Evolutionary conservation across 495 filamentous ascomycete genomes (phyloP).

Genomic region (Podospora comata): DNA sequence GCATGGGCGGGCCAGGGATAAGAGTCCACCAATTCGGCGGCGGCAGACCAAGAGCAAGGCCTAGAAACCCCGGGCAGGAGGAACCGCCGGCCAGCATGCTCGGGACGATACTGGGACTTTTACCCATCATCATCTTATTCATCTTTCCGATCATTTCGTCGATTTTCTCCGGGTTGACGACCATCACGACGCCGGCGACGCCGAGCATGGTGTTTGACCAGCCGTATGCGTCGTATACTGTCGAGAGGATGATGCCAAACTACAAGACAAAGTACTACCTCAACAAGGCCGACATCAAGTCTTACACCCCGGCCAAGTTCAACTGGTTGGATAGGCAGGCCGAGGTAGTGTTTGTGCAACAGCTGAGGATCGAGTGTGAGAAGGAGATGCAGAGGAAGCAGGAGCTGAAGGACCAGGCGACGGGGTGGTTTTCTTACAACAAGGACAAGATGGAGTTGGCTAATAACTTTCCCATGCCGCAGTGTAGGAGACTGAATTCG

Average conservation of each 20-base stretch:
- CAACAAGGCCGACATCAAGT: slow-evolving; percentile 70
- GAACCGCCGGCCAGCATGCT: slow-evolving; percentile 43
- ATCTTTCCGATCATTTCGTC: slow-evolving; percentile 81
- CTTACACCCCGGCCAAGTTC: slow-evolving; percentile 63
- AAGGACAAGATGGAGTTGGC: slow-evolving; percentile 64
- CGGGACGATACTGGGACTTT: slow-evolving; percentile 60
- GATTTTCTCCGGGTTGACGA: slow-evolving; percentile 58
- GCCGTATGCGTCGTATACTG: slow-evolving; percentile 64
- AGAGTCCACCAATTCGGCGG: slow-evolving; percentile 87
- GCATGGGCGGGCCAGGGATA: slow-evolving; percentile 77
- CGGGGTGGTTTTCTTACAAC: slow-evolving; percentile 86
- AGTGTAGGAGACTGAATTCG: slow-evolving; percentile 39
- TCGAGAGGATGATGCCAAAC: slow-evolving; percentile 64
- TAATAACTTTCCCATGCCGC: slow-evolving; percentile 36
- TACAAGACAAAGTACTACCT: slow-evolving; percentile 79
- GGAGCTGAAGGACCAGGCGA: slow-evolving; percentile 70
- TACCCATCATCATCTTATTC: slow-evolving; percentile 87
- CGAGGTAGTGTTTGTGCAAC: slow-evolving; percentile 66
- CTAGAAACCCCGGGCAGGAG: slow-evolving; percentile 61
- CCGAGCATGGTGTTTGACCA: slow-evolving; percentile 70
- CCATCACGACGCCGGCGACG: slow-evolving; percentile 49
- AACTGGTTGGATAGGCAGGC: slow-evolving; percentile 70
- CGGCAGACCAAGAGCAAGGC: slow-evolving; percentile 61
- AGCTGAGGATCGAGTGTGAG: slow-evolving; percentile 67
- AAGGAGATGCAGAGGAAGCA: slow-evolving; percentile 60